Conservation (phyloP, 2,329 filamentous ascomycete species). For the Penicillium sumatraense region DNA sequence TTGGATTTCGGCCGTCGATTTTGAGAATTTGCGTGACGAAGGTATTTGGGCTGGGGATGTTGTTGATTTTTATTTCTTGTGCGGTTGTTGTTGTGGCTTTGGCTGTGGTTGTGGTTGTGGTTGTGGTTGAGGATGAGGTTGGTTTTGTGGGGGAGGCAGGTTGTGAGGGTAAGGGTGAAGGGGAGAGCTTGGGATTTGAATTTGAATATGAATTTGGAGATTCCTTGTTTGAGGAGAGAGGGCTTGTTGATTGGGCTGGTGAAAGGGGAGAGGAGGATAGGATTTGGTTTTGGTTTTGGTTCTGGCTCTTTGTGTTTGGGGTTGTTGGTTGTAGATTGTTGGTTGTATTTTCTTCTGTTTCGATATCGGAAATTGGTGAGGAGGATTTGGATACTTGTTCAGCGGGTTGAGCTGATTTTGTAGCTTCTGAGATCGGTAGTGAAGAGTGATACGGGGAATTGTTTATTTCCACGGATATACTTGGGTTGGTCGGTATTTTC, state of each 20-base stretch:
- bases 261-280: not conserved
- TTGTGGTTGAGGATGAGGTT: not conserved
- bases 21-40: slow-evolving; percentile 43
- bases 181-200: too few relatives aligned
- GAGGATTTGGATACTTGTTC: too few relatives aligned
- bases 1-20: slow-evolving; percentile 44
- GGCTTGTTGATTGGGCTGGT: not conserved
- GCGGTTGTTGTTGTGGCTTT: not conserved
- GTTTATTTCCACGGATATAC: not conserved
- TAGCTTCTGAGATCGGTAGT: not conserved
- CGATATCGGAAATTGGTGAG: not conserved
- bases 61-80: slow-evolving; percentile 29
- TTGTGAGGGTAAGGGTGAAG: too few relatives aligned
- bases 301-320: not conserved
- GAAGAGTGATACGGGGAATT: not conserved
- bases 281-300: too few relatives aligned
- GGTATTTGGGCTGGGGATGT: slow-evolving; percentile 32
- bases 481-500: not conserved
- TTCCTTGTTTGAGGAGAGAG: too few relatives aligned
- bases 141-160: too few relatives aligned
- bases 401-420: too few relatives aligned
- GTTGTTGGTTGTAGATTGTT: not conserved
- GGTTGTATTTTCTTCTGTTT: not conserved
- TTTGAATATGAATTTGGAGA: too few relatives aligned
- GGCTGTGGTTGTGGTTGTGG: not conserved